Base-by-base conservation (phyloP, 768 basidiomycete species). In the Cystofilobasidium macerans region DNA sequence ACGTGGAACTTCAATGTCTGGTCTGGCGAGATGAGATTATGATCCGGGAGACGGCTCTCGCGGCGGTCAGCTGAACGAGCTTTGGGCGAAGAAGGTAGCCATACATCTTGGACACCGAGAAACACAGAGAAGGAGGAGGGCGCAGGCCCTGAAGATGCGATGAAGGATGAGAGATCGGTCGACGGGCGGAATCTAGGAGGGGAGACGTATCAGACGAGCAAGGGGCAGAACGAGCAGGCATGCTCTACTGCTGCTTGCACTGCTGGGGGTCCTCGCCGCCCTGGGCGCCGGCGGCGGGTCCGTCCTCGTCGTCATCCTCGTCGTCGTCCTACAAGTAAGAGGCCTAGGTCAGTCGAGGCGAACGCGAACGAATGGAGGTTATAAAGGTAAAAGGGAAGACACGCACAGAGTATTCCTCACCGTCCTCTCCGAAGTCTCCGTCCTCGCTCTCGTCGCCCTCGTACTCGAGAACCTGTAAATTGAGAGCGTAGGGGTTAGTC, bases 391-490 rank as follows among this genome's bases (percentile, higher is more conserved):
- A 59, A 62, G 60, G 68, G 68, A 70, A 40, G 63, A 47, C 36
- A 70, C 68, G 24, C 64, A 82, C 83, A 73, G 82, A 85, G 69
- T 85, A 82, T 64, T 84, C 84, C 18, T 68, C 66, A 36, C 75
- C 75, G 48, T 74, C 75, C 58, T 75, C 75, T 33, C 68, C 70
- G 33, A 66, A 68, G 28, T 71, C 72, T 28, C 54, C 69, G 42
- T 73, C 71, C 40, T 76, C 75, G 40, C 73, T 73, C 43, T 71
- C 73, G 45, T 75, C 73, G 45, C 72, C 73, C 59, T 79, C 89
- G 75, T 86, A 91, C 71, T 90, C 85, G 57, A 95, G 83, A 18
- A 92, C n/a, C n/a, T n/a, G n/a, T n/a, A n/a, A n/a, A n/a, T n/a
- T n/a, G n/a, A n/a, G n/a, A n/a, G n/a, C n/a, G n/a, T n/a, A n/a